phyloP scores from a whole-genome alignment of 495 filamentous ascomycete species.

The Neurospora tetraspora region DNA sequence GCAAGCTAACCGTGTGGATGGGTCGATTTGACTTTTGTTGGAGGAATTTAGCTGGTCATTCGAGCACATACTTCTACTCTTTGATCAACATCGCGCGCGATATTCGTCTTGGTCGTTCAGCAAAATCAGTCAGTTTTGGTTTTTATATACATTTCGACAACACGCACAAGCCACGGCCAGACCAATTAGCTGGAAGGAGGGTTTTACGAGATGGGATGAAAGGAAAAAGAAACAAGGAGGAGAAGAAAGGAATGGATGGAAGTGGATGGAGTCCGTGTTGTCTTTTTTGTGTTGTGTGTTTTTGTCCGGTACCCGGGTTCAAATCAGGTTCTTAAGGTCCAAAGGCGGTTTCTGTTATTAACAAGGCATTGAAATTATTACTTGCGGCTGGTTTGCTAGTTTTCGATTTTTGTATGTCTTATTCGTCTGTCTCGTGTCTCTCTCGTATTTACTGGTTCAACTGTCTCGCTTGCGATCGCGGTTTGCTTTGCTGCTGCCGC shows the following conservation, averaged over 20 bases:
- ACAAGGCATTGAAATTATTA: neutral
- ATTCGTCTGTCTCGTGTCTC: neutral
- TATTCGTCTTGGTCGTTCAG: neutral
- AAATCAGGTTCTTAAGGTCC: neutral
- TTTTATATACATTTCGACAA: neutral
- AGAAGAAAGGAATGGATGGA: neutral
- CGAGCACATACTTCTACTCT: constrained; percentile 5
- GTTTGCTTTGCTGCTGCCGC: neutral
- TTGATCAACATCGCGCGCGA: neutral
- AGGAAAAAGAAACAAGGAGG: neutral
- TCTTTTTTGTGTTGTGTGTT: neutral
- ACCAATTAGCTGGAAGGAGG: neutral
- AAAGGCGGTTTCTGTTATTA: neutral
- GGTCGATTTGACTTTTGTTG: constrained; percentile 25
- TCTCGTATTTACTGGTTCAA: neutral
- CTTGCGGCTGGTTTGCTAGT: neutral
- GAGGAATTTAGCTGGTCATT: constrained; percentile 36
- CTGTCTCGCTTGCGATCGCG: neutral
- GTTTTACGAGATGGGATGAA: neutral
- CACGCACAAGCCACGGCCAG: neutral
- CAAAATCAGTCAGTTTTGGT: neutral
- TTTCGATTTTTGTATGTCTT: constrained; percentile 2
- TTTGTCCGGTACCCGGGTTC: neutral
- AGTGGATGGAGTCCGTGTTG: neutral
- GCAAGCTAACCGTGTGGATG: constrained; percentile 12